Base-by-base conservation (phyloP, 176 grass and related monocot genomes). In the Oryza meyeriana region DNA sequence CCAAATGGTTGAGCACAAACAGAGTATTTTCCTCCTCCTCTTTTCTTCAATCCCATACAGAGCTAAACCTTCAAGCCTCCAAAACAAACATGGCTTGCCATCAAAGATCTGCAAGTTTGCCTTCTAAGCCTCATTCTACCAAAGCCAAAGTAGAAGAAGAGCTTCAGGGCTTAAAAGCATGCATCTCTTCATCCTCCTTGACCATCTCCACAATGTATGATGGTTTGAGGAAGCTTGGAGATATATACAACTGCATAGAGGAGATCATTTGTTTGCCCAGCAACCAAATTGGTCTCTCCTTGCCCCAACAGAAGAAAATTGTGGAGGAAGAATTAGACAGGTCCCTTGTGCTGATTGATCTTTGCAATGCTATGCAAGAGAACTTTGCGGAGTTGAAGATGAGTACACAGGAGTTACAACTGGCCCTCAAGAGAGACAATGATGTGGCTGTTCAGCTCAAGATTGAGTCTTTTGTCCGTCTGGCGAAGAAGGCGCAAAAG, bases 41-140 rank as follows among this genome's bases (percentile, higher is more conserved):
- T 82, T 47, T 47, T 47, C 57, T 36, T 78, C 11, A 55, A 77
- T 79, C 42, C 10, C 64, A 77, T 13, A 32, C 40, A 72, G 3
- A 77, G 44, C 44, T 47, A 47, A 48, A 63, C 10, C 30, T 20
- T 76, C 50, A 20, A 1, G 33, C 3, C 22, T 77, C 31, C 28
- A 13, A 4, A 24, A 64, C 20, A 71, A 84, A 31, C 27, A 93
- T 93, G 91, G 62, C 52, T 59, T 79, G 62, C 70, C 91, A 88
- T 80, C 63, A 80, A 55, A 81, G 85, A 59, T 86, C 91, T 30
- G 26, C 79, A 39, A 90, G 85, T 84, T 18, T 88, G 69, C 88
- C 91, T 12, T 84, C 68, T 34, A 44, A 47, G 9, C 10, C 88
- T 4, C 41, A 79, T 58, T 64, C 82, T 6, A 22, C 11, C 18